A percentile compares a stretch with the other conserved stretches of the same genome.
Evolutionary conservation across 345 rosid species (phyloP).

Genomic region (Citrus medica): DNA sequence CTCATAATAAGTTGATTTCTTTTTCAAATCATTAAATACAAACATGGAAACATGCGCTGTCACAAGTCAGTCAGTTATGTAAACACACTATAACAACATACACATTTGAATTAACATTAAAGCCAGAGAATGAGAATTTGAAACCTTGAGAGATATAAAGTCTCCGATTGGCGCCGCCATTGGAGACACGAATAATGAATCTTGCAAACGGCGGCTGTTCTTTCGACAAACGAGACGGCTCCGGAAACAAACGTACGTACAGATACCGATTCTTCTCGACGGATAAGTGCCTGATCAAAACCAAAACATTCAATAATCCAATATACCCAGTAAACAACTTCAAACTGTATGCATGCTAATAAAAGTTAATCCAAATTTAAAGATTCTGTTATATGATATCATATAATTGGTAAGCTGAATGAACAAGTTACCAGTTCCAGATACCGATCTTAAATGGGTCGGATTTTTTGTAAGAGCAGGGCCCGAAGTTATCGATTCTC

Average conservation of each 20-base stretch:
- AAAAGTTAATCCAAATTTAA: no score
- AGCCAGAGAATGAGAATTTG: background rate
- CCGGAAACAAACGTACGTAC: slow-evolving; percentile 74
- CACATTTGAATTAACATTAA: background rate
- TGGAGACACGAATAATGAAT: slow-evolving; percentile 70
- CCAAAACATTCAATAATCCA: background rate
- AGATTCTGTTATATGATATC: background rate
- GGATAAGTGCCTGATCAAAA: slow-evolving; percentile 60
- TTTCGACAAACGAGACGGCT: slow-evolving; percentile 56
- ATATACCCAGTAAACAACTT: background rate
- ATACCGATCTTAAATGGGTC: slow-evolving; percentile 90
- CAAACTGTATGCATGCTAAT: background rate
- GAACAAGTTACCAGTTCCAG: slow-evolving; percentile 73
- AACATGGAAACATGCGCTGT: background rate
- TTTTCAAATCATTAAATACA: background rate
- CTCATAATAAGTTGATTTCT: background rate
- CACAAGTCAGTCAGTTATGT: background rate
- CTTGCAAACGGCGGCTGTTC: slow-evolving; percentile 82
- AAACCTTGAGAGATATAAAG: slow-evolving; percentile 54
- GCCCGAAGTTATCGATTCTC: slow-evolving; percentile 82
- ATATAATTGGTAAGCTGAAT: background rate
- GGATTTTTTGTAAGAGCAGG: slow-evolving; percentile 72
- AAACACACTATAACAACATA: background rate
- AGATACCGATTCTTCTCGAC: slow-evolving; percentile 81
- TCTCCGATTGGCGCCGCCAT: slow-evolving; percentile 48